phyloP scores from a whole-genome alignment of 1,284 basidiomycete genomes.

The Coriolopsis trogii region DNA sequence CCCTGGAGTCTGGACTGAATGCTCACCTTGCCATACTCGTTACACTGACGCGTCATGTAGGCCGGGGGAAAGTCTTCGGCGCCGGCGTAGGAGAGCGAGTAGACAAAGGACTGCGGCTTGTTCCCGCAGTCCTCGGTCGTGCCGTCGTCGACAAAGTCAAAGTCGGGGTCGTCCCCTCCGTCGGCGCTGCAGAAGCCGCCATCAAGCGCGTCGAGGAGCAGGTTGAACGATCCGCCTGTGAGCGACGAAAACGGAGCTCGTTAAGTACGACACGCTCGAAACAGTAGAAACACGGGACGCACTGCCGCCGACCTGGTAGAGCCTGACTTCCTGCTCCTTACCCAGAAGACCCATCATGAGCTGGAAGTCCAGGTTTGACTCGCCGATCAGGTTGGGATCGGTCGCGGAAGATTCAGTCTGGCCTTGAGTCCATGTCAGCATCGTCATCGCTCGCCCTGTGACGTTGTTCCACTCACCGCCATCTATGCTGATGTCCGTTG shows the following conservation, averaged over 20 bases:
- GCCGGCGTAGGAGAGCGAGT: slow-evolving; percentile 53
- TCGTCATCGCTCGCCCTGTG: too few species aligned
- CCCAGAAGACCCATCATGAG: slow-evolving; percentile 21
- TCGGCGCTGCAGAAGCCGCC: slow-evolving; percentile 3
- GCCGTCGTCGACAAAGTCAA: background rate
- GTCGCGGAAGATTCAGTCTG: background rate
- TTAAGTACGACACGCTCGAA: background rate
- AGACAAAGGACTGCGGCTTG: slow-evolving; percentile 45
- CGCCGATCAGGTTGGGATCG: slow-evolving; percentile 34
- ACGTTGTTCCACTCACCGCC: slow-evolving; percentile 35
- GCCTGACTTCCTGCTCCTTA: slow-evolving; percentile 37
- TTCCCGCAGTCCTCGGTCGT: slow-evolving; percentile 16
- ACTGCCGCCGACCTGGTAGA: slow-evolving; percentile 46
- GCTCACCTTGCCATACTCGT: slow-evolving; percentile 48
- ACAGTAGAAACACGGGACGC: background rate
- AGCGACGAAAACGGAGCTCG: background rate
- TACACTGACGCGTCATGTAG: slow-evolving; percentile 49
- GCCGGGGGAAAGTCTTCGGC: slow-evolving; percentile 42
- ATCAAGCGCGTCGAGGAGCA: slow-evolving; percentile 19
- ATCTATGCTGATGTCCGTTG: slow-evolving; percentile 38
- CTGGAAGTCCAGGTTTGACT: slow-evolving; percentile 42
- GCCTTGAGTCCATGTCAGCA: too few species aligned
- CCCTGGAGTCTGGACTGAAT: background rate
- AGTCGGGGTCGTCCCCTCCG: background rate
- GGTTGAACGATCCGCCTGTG: background rate